A percentile compares a stretch with the other conserved stretches of the same genome.
Evolutionary conservation across 2,329 filamentous ascomycete species (phyloP).

Genomic region (Colletotrichum camelliae): DNA sequence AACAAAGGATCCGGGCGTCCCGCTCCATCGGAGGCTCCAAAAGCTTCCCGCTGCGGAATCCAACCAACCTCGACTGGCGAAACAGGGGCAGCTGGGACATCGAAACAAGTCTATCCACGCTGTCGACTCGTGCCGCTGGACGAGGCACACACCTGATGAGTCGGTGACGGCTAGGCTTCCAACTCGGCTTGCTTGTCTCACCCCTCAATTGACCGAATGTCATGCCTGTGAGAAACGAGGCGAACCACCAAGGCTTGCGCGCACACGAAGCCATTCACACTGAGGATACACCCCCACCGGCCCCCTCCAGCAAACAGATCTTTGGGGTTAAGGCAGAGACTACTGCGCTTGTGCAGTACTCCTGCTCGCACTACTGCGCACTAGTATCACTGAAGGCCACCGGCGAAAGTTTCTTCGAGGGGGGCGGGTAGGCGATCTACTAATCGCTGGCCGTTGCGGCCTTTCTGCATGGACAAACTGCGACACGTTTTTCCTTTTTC

Average conservation of each 20-base stretch:
- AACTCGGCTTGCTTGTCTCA: background rate
- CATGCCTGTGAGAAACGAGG: background rate
- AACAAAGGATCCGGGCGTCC: constrained; percentile 10
- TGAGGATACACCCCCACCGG: background rate
- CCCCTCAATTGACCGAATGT: background rate
- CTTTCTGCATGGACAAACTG: background rate
- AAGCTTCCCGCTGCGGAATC: background rate
- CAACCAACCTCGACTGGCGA: background rate
- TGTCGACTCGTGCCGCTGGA: background rate
- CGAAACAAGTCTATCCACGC: background rate
- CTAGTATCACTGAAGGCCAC: background rate
- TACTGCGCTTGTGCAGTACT: background rate
- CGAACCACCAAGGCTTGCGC: background rate
- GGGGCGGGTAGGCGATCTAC: constrained; percentile 9
- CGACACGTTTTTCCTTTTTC: background rate
- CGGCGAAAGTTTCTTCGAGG: background rate
- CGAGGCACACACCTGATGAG: background rate
- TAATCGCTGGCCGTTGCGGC: background rate
- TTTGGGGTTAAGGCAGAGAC: background rate
- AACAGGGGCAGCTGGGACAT: background rate
- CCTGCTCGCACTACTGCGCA: background rate
- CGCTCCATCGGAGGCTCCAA: background rate
- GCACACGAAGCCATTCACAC: background rate
- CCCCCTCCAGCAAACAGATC: background rate
- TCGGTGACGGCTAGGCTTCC: background rate